These are phyloP conservation scores for Penicillium sp. DNA, from an alignment of 2,329 filamentous ascomycete genomes.

Conservation along the genomic window DNA sequence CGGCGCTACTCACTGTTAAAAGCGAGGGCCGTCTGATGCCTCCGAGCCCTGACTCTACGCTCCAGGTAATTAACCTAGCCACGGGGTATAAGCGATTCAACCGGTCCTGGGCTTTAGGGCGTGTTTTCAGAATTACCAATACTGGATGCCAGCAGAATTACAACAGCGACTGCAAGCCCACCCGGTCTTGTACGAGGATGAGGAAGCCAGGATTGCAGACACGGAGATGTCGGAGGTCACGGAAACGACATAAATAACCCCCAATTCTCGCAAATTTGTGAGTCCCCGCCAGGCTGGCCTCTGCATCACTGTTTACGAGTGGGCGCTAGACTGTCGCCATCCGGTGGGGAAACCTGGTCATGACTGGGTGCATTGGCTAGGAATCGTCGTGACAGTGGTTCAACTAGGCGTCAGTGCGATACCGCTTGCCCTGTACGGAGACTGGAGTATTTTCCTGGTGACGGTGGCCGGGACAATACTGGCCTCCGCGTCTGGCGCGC, in stretches of 20 bases:
- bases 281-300: neutral
- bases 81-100: slow-evolving; percentile 41
- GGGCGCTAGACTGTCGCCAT: neutral
- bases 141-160: slow-evolving; percentile 20
- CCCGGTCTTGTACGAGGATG: neutral
- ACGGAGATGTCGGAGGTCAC: slow-evolving; percentile 10
- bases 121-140: slow-evolving; percentile 45
- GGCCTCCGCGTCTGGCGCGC: slow-evolving; percentile 32
- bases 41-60: slow-evolving; percentile 27
- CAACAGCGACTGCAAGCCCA: slow-evolving; percentile 1
- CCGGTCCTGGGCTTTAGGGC: slow-evolving; percentile 44
- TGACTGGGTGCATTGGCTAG: slow-evolving; percentile 20
- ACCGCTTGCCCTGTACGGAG: slow-evolving; percentile 29
- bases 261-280: neutral
- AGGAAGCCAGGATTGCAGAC: neutral
- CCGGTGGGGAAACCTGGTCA: neutral
- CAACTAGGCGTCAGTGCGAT: slow-evolving; percentile 37
- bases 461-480: slow-evolving; percentile 41
- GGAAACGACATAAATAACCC: neutral
- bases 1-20: slow-evolving; percentile 27
- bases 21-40: slow-evolving; percentile 39
- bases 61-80: slow-evolving; percentile 36
- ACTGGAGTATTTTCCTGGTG: slow-evolving; percentile 45
- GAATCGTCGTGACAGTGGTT: slow-evolving; percentile 19
- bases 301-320: slow-evolving; percentile 19